Conservation (phyloP, 106 monocot genomes). For the Platanthera zijinensis region DNA sequence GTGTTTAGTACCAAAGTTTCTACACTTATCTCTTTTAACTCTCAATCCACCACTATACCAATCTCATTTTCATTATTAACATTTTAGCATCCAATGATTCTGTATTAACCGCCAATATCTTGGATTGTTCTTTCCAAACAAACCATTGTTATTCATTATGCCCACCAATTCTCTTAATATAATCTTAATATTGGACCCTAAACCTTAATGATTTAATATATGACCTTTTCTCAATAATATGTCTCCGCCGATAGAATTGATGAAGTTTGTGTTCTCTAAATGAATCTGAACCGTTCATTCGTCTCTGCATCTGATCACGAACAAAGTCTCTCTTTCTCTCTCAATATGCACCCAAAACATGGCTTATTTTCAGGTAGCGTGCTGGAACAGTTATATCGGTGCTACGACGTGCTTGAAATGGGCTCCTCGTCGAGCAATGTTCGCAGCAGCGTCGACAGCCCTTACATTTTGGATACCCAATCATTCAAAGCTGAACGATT, state of each 20-base stretch:
- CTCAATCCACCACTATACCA: no score
- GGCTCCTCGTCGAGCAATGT: conserved; percentile 92
- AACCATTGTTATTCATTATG: no score
- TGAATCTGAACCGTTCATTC: background rate
- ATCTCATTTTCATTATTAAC: no score
- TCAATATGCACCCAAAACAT: background rate
- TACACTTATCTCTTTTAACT: no score
- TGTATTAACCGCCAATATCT: no score
- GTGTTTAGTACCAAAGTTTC: no score
- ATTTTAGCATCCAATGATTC: no score
- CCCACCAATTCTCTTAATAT: no score
- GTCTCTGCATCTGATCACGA: background rate
- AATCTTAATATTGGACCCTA: no score
- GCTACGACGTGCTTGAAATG: conserved; percentile 70
- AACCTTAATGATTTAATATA: background rate
- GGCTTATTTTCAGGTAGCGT: conserved; percentile 41
- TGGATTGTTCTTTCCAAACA: no score
- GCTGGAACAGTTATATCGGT: conserved; percentile 85
- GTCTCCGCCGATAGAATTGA: background rate
- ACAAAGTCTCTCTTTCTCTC: background rate
- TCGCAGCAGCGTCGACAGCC: conserved; percentile 70
- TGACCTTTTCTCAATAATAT: background rate
- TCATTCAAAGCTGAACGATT: conserved; percentile 16
- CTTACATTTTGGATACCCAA: conserved; percentile 88
- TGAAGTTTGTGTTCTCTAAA: background rate